Evolutionary conservation across 768 basidiomycete species (phyloP).

Genomic region (Boletus patriciae): DNA sequence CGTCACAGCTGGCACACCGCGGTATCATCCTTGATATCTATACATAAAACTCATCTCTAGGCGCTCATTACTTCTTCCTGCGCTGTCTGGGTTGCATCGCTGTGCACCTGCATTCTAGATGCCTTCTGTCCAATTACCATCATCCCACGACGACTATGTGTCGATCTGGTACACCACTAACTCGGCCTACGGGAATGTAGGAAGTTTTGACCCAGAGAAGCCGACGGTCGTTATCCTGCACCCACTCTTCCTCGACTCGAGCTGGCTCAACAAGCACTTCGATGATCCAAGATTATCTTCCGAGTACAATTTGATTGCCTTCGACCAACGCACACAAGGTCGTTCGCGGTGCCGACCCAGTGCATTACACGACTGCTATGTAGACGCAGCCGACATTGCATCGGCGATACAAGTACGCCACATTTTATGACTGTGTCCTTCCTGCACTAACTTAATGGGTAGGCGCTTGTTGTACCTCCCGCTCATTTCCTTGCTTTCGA

Average conservation of each 20-base stretch:
- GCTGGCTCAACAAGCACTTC: conserved; percentile 67
- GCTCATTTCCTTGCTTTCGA: conserved; percentile 75
- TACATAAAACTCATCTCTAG: conserved; percentile 20
- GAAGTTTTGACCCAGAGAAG: conserved; percentile 63
- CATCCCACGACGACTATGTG: conserved; percentile 62
- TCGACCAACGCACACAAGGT: conserved; percentile 68
- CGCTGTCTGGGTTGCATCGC: conserved; percentile 3
- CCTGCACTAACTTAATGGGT: not conserved
- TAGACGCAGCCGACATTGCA: conserved; percentile 76
- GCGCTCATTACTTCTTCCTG: conserved; percentile 3
- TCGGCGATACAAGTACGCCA: conserved; percentile 57
- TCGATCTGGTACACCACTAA: conserved; percentile 75
- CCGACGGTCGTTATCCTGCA: conserved; percentile 69
- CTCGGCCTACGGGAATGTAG: conserved; percentile 55
- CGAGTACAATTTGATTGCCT: conserved; percentile 69
- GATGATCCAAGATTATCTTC: conserved; percentile 60
- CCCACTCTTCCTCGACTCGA: conserved; percentile 65
- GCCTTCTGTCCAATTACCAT: conserved; percentile 69
- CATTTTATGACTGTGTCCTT: not conserved
- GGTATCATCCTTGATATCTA: conserved; percentile 10
- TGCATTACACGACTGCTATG: conserved; percentile 69
- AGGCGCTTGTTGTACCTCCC: conserved; percentile 65
- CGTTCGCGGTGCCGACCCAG: conserved; percentile 53
- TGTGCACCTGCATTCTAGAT: conserved; percentile 46
- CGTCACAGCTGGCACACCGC: conserved; percentile 12